A percentile compares a stretch with the other conserved stretches of the same genome.
These are phyloP conservation scores for Cryptosporidium bovis DNA, from an alignment of 169 alveolate genomes.

Conservation along the genomic window DNA sequence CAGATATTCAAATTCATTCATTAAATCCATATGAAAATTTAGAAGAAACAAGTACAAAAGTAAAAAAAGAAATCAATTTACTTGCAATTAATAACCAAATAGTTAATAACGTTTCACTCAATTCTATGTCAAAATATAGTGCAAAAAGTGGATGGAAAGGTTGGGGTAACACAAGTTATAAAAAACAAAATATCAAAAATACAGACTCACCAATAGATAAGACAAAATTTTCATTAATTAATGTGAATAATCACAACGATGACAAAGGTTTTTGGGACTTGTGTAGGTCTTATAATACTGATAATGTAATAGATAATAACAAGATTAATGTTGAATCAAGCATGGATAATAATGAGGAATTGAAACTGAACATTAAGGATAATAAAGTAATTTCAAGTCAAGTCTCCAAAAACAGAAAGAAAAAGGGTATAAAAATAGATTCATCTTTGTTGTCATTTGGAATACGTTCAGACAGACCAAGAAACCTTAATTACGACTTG, in stretches of 20 bases:
- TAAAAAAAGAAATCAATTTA: neutral
- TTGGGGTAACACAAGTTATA: conserved; percentile 12
- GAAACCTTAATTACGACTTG: conserved; percentile 53
- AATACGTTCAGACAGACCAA: conserved; percentile 46
- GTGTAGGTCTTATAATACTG: neutral
- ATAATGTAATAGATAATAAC: neutral
- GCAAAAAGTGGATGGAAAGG: conserved; percentile 37
- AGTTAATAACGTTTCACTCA: neutral
- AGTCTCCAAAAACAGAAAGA: neutral
- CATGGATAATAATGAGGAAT: neutral
- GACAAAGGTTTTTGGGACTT: conserved; percentile 60
- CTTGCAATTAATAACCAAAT: neutral
- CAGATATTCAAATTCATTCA: neutral
- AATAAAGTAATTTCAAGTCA: neutral
- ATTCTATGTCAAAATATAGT: no score
- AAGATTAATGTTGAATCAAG: neutral
- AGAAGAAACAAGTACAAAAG: neutral
- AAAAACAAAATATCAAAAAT: neutral
- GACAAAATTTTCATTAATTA: neutral
- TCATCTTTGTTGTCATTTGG: conserved; percentile 53
- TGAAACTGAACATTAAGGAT: neutral
- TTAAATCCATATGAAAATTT: neutral
- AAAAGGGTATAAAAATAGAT: conserved; percentile 35
- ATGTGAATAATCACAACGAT: no score
- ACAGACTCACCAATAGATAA: neutral